phyloP scores from a whole-genome alignment of 2,329 filamentous ascomycete species.

The Mariannaea elegans region DNA sequence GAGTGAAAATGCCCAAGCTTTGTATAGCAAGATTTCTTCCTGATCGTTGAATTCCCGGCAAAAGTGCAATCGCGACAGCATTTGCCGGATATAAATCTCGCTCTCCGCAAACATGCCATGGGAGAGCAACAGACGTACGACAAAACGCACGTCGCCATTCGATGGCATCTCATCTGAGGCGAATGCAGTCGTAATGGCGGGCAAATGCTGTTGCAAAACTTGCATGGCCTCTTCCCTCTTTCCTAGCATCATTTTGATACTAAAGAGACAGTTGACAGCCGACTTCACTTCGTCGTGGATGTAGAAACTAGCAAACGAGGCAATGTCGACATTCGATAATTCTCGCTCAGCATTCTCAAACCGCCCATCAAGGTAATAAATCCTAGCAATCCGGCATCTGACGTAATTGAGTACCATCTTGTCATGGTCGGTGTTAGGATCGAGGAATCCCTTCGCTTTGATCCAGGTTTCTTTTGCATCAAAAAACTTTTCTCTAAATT shows the following conservation, averaged over 20 bases:
- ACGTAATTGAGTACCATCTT: not conserved
- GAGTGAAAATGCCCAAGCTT: not conserved
- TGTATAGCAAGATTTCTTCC: not conserved
- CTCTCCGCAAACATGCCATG: conserved; percentile 2
- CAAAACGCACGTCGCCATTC: not conserved
- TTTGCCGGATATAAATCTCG: not conserved
- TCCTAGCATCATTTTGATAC: not conserved
- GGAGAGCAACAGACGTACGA: not conserved
- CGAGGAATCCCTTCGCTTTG: not conserved
- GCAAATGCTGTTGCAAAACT: not conserved
- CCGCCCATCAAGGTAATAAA: not conserved
- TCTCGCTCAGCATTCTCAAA: conserved; percentile 1
- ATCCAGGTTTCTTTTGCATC: not conserved
- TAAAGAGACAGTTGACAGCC: not conserved
- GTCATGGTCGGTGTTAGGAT: not conserved
- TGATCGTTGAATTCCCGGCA: too few relatives aligned
- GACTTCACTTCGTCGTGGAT: not conserved
- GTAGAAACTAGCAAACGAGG: not conserved
- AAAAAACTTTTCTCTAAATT: not conserved
- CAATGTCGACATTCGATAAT: not conserved
- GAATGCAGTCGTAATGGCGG: not conserved
- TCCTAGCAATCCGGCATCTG: not conserved
- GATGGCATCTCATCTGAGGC: not conserved
- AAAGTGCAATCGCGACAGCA: not conserved
- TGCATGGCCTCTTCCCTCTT: not conserved